A percentile compares a stretch with the other conserved stretches of the same genome.
Evolutionary conservation across 2,329 filamentous ascomycete genomes (phyloP).

Genomic region (Colletotrichum sidae): DNA sequence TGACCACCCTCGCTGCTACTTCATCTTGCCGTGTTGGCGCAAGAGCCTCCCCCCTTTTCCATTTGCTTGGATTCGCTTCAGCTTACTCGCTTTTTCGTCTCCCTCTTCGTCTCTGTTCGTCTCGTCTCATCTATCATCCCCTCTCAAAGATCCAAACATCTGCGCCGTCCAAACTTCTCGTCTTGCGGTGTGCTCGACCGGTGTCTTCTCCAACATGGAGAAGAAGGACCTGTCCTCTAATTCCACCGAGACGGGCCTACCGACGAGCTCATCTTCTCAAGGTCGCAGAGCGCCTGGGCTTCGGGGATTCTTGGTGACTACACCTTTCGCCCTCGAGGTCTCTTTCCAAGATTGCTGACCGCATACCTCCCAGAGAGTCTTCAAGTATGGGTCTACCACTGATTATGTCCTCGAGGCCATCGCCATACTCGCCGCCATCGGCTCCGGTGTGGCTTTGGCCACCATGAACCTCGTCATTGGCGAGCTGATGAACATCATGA

Average conservation of each 20-base stretch:
- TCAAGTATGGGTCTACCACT: constrained; percentile 39
- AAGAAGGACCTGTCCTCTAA: constrained; percentile 2
- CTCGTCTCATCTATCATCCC: no score
- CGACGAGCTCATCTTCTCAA: no score
- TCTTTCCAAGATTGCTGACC: no score
- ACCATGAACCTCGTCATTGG: constrained; percentile 46
- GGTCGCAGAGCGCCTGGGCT: no score
- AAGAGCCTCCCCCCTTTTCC: no score
- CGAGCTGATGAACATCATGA: constrained; percentile 42
- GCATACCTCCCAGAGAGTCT: constrained; percentile 40
- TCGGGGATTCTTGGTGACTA: neutral
- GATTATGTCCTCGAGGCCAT: constrained; percentile 43
- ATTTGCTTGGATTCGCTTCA: no score
- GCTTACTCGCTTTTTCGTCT: no score
- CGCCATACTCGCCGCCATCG: constrained; percentile 41
- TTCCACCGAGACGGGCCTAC: neutral
- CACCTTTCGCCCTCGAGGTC: neutral
- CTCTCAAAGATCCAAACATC: neutral
- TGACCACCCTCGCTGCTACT: no score
- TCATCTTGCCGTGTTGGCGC: no score
- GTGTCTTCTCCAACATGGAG: constrained; percentile 6
- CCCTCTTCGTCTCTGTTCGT: no score
- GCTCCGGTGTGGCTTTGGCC: constrained; percentile 43
- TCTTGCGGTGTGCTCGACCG: no score
- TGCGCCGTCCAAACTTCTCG: constrained; percentile 4